phyloP scores from a whole-genome alignment of 148 eudicot genomes.

The Limonium bicolor region DNA sequence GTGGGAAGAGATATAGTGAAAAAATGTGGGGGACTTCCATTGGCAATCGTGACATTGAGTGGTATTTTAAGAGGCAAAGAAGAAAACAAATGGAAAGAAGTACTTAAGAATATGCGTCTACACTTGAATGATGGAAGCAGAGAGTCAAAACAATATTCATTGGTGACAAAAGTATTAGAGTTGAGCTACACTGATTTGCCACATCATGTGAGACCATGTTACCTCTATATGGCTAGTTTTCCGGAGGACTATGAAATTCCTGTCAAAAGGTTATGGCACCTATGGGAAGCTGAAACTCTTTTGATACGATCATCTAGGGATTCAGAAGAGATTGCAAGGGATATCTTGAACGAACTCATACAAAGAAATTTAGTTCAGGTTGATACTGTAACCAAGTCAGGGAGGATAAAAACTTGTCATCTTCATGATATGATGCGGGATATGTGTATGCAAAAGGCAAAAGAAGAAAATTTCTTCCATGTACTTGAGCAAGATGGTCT shows the following conservation, averaged over 20 bases:
- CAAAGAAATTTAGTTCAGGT: conserved; percentile 2
- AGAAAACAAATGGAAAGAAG: conserved; percentile 3
- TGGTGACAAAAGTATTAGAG: conserved; percentile 1
- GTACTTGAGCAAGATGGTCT: too few species aligned
- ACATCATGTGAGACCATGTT: neutral
- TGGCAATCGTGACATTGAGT: conserved; percentile 3
- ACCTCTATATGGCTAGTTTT: conserved; percentile 5
- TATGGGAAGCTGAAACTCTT: conserved; percentile 12
- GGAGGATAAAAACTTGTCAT: neutral
- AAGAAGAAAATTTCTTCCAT: neutral
- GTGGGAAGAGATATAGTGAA: neutral
- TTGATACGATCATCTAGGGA: conserved; percentile 1
- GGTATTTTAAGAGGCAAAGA: conserved; percentile 5
- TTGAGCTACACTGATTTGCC: conserved; percentile 9
- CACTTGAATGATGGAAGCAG: neutral
- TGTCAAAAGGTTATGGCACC: neutral
- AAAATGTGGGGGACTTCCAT: conserved; percentile 7
- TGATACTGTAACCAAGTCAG: neutral
- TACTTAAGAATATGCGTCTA: neutral
- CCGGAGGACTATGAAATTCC: conserved; percentile 8
- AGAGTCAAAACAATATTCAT: neutral
- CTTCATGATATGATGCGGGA: conserved; percentile 9
- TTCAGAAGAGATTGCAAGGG: conserved; percentile 2
- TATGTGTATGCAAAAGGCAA: neutral
- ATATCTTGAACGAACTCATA: conserved; percentile 3